Conservation (phyloP, 768 basidiomycete genomes). For the Leccinum pellstonianum region DNA sequence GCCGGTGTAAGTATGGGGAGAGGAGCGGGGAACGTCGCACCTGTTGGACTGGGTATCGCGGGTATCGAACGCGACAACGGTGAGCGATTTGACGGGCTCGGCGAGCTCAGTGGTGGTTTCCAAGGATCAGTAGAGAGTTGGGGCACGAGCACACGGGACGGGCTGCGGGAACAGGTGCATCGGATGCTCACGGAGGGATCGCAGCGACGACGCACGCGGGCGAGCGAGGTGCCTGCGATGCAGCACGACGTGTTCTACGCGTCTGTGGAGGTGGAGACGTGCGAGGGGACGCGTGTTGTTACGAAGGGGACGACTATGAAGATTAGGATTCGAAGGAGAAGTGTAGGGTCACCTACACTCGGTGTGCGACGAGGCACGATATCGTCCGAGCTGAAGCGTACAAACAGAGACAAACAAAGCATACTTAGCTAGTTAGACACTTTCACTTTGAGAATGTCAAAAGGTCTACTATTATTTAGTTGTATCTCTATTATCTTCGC, state of each 20-base stretch:
- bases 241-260: slow-evolving; percentile 31
- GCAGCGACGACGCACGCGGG: slow-evolving; percentile 18
- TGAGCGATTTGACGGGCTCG: slow-evolving; percentile 28
- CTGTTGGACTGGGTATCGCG: slow-evolving; percentile 28
- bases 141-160: slow-evolving; percentile 7
- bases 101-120: slow-evolving; percentile 30
- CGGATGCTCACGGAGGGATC: slow-evolving; percentile 21
- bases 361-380: slow-evolving; percentile 23
- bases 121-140: background rate
- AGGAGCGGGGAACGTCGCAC: background rate
- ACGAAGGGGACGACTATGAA: background rate
- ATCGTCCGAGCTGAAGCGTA: slow-evolving; percentile 30
- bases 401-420: slow-evolving; percentile 18
- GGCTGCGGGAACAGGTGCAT: slow-evolving; percentile 20
- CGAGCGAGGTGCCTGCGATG: slow-evolving; percentile 20
- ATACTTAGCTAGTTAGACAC: too few species aligned
- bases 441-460: too few species aligned
- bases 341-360: slow-evolving; percentile 23
- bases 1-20: background rate
- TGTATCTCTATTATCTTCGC: too few species aligned
- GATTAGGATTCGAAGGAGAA: slow-evolving; percentile 16
- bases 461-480: too few species aligned
- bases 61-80: slow-evolving; percentile 28
- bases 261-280: slow-evolving; percentile 10
- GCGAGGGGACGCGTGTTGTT: background rate